These are phyloP conservation scores for Neonectria punicea DNA, from an alignment of 2,329 filamentous ascomycete genomes.

Conservation along the genomic window DNA sequence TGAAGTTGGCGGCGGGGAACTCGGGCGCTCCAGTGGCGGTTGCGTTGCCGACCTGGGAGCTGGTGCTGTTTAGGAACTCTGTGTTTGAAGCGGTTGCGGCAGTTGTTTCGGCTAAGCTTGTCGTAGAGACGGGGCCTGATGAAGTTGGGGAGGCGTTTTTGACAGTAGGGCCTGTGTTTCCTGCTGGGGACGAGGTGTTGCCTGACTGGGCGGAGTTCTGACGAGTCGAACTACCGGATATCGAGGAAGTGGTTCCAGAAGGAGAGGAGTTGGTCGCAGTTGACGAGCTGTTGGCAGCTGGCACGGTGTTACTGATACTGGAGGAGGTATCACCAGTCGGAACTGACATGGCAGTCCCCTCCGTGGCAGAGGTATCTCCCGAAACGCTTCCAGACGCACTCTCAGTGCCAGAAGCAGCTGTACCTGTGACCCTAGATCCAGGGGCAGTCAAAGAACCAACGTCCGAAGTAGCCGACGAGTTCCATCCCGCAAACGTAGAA, in stretches of 20 bases:
- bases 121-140: background rate
- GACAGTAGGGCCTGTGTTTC: background rate
- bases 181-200: background rate
- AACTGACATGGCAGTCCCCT: background rate
- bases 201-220: background rate
- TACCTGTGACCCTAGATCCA: background rate
- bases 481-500: slow-evolving; percentile 6
- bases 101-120: background rate
- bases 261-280: background rate
- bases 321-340: background rate
- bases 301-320: background rate
- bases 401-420: background rate
- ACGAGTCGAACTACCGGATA: background rate
- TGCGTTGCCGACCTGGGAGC: slow-evolving; percentile 20
- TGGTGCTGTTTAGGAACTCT: slow-evolving; percentile 14
- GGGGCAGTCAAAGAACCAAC: background rate
- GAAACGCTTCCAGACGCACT: background rate
- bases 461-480: background rate
- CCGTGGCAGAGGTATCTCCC: background rate
- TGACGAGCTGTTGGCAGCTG: background rate
- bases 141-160: background rate
- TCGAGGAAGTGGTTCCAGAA: background rate
- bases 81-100: slow-evolving; percentile 11
- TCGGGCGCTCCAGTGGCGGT: slow-evolving; percentile 25
- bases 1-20: slow-evolving; percentile 47